Evolutionary conservation across 2,329 filamentous ascomycete genomes (phyloP), one percentile per base, ranked within the genome.

Genomic region (Cordyceps javanica): DNA sequence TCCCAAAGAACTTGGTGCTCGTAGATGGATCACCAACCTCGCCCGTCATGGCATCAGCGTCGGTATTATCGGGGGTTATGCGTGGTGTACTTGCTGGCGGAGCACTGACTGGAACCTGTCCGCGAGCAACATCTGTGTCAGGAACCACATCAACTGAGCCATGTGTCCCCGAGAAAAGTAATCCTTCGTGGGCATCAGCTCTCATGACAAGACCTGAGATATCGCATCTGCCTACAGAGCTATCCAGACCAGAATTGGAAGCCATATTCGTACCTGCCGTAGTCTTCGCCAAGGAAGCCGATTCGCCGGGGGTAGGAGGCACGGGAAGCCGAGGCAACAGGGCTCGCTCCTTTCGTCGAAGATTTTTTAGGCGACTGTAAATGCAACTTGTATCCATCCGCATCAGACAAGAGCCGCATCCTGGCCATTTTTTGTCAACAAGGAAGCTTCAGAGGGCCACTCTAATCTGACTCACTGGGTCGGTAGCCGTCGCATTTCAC

Each of bases 1-100:
- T 38, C 3, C 53, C 58, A 32, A 59, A 59, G 28, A 59, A 59
- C 10, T 53, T 36, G 25, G 23, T 11, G 44, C 38, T 56, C 23
- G 21, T 28, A 23, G 48, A 14, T 9, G 58, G 23, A 50, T 45
- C 45, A 6, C 52, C 34, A 28, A 50, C 32, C n/a, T 41, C 38
- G 38, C 42, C 42, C 21, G 34, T 49, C 54, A 32, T 39, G 26
- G 44, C 32, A 57, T 45, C 42, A 23, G 42, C 21, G 3, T 41
- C 42, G n/a, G 38, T n/a, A 41, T 41, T n/a, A 19, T 41, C 38
- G 11, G n/a, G 38, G 38, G 38, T 19, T 41, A 19, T 41, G 38
- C n/a, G 38, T 3, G n/a, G 41, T 23, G 21, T 14, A 11, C 21
- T 6, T 44, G 41, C 21, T 6, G 41, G 16, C 21, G 41, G 41